Conservation (phyloP, 768 basidiomycete genomes). For the Tricholomella constricta region DNA sequence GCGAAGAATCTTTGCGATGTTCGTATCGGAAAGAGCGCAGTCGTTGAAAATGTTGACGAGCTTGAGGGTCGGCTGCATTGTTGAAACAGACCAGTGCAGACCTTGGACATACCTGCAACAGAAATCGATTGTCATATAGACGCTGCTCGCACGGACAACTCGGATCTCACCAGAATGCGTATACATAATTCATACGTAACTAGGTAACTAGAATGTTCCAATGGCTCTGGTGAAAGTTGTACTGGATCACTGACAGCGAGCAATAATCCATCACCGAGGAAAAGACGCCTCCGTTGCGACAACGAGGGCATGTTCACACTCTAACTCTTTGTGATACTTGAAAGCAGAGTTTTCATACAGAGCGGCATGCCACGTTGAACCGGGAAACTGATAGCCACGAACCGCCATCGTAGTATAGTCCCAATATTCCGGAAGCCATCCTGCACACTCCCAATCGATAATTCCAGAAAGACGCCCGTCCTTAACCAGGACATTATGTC, state of each 20-base stretch:
- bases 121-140: neutral
- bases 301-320: neutral
- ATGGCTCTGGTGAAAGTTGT: no score
- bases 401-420: constrained; percentile 14
- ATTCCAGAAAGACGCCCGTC: constrained; percentile 5
- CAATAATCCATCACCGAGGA: neutral
- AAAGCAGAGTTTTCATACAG: constrained; percentile 4
- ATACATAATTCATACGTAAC: no score
- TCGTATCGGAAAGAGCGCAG: constrained; percentile 22
- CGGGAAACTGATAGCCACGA: neutral
- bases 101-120: constrained; percentile 22
- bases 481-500: constrained; percentile 11
- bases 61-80: constrained; percentile 25
- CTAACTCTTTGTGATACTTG: constrained; percentile 10
- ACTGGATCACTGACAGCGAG: no score
- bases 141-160: constrained; percentile 22
- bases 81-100: no score
- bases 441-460: constrained; percentile 24
- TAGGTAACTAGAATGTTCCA: no score
- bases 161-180: no score
- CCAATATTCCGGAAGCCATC: constrained; percentile 26
- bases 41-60: constrained; percentile 20
- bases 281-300: neutral
- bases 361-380: neutral
- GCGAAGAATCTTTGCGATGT: constrained; percentile 10